A percentile compares a stretch with the other conserved stretches of the same genome.
Conservation (phyloP, 768 basidiomycete genomes). For the Coprinopsis cinerea region DNA sequence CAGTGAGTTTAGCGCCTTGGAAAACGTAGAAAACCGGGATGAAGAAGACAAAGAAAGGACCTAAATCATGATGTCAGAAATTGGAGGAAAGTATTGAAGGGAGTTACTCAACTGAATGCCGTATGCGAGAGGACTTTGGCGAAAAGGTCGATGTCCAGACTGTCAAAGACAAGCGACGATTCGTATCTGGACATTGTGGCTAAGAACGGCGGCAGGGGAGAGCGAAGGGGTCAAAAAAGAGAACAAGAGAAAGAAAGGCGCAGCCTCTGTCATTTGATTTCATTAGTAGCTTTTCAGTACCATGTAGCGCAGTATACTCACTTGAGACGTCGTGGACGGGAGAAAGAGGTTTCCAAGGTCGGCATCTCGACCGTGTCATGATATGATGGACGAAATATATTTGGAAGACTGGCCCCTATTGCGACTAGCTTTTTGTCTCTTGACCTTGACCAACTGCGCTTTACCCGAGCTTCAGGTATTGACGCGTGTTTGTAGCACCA, state of each 20-base stretch:
- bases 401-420: too few species aligned
- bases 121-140: conserved; percentile 77
- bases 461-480: too few species aligned
- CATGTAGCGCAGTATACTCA: neutral
- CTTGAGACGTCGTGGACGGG: neutral
- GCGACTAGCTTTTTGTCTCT: too few species aligned
- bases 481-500: too few species aligned
- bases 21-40: conserved; percentile 75
- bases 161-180: conserved; percentile 55
- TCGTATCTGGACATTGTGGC: conserved; percentile 23
- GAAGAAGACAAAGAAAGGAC: conserved; percentile 80
- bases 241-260: conserved; percentile 19
- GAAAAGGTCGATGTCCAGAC: conserved; percentile 69
- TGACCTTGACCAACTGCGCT: too few species aligned
- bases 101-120: conserved; percentile 51
- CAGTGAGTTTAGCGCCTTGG: conserved; percentile 50
- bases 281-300: neutral
- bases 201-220: conserved; percentile 22
- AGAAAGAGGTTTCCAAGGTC: neutral
- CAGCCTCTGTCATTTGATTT: conserved; percentile 18
- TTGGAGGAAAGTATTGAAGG: neutral
- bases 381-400: too few species aligned
- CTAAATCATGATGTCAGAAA: conserved; percentile 29
- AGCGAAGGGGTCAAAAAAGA: neutral
- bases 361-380: neutral